Evolutionary conservation across 2,329 filamentous ascomycete genomes (phyloP), one percentile per base, ranked within the genome.

Genomic region (Scedosporium aurantiacum): DNA sequence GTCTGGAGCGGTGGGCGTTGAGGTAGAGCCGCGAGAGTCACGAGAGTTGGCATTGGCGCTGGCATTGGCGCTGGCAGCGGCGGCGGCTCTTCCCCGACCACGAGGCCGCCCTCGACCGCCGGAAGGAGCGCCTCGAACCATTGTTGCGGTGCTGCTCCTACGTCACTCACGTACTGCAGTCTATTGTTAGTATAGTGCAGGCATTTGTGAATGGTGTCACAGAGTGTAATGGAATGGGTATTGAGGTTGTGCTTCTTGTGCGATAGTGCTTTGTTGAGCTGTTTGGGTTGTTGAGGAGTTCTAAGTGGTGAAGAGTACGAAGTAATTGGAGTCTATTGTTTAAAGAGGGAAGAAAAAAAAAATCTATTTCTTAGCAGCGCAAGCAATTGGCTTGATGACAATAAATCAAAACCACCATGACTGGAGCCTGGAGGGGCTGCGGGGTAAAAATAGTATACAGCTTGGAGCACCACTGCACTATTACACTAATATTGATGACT

Each of bases 31-130:
- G 25, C 56, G 56, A 7, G 25, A 5, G 16, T n/a, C n/a, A n/a
- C n/a, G n/a, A n/a, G n/a, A n/a, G n/a, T n/a, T n/a, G n/a, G n/a
- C n/a, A n/a, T 10, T 27, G 57, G 57, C 40, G 16, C 45, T 27
- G 37, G 55, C 32, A 37, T 10, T 27, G 57, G 57, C 40, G 16
- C 45, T 27, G 37, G 55, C 32, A 37, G 32, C 25, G 1, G 60
- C 25, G 1, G 60, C 61, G 40, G 63, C 63, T 57, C 64, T 59
- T 40, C 60, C 64, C 18, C 65, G 63, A 21, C 59, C 65, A 21
- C 65, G 62, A 25, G 58, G 50, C 40, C 63, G 62, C 21, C 63
- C 65, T 41, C 64, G 62, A 55, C 57, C 58, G 52, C 61, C 47
- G 47, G 47, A 16, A 27, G 18, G 18, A 5, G 58, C 58, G 28